Percentiles rank a stretch among this genome's conserved stretches.
Evolutionary conservation across 345 rosid genomes (phyloP).

Genomic region (Rhodamnia rubescens): DNA sequence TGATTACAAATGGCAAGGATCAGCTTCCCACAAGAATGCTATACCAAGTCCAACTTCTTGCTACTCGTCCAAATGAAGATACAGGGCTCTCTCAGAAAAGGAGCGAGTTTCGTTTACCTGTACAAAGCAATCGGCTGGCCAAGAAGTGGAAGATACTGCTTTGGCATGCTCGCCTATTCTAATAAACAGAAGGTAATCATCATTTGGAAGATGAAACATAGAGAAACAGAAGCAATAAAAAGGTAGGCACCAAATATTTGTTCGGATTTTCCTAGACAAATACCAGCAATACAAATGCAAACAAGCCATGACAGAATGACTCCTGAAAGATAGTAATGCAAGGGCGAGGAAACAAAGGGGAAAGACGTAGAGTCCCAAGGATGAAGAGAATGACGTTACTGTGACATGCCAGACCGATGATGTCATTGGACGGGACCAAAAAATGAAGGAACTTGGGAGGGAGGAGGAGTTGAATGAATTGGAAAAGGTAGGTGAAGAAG

Average conservation of each 20-base stretch:
- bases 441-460: neutral
- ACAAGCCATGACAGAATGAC: neutral
- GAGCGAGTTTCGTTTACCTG: slow-evolving; percentile 35
- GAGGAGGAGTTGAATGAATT: neutral
- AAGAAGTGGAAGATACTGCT: slow-evolving; percentile 88
- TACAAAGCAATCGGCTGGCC: slow-evolving; percentile 93
- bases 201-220: slow-evolving; percentile 18
- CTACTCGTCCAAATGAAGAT: neutral
- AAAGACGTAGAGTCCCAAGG: neutral
- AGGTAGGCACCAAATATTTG: neutral
- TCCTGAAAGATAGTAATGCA: neutral
- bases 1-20: neutral
- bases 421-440: neutral
- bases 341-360: neutral
- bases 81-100: neutral
- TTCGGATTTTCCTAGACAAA: neutral
- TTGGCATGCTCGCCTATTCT: slow-evolving; percentile 82
- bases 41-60: neutral
- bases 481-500: neutral
- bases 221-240: slow-evolving; percentile 5
- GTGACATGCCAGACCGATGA: neutral
- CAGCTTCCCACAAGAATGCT: neutral
- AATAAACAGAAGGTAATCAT: slow-evolving; percentile 32
- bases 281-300: neutral
- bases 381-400: no score